These are phyloP conservation scores for Aureoboletus auriporus DNA, from an alignment of 768 basidiomycete species.

Conservation along the genomic window DNA sequence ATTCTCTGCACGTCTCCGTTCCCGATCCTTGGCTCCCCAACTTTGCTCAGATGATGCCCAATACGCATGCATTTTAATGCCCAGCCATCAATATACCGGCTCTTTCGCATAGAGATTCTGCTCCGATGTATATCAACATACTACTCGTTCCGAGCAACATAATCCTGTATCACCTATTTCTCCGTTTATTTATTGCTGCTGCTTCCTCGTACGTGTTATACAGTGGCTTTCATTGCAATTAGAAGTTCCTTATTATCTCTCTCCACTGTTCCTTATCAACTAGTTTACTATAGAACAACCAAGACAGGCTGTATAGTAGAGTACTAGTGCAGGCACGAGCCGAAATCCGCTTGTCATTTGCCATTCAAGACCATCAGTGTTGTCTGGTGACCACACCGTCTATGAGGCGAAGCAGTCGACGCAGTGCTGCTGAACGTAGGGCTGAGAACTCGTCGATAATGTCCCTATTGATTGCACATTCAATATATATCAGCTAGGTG, in stretches of 20 bases:
- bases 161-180: constrained; percentile 11
- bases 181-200: not conserved
- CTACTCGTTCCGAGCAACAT: not conserved
- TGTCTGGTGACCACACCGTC: too few species aligned
- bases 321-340: too few species aligned
- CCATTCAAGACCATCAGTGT: too few species aligned
- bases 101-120: not conserved
- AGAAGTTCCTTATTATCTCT: constrained; percentile 8
- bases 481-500: too few species aligned
- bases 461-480: too few species aligned
- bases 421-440: too few species aligned
- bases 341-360: too few species aligned
- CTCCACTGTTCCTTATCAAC: constrained; percentile 4
- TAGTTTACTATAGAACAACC: constrained; percentile 12
- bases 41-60: not conserved
- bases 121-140: constrained; percentile 13
- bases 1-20: constrained; percentile 4
- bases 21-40: constrained; percentile 19
- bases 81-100: not conserved
- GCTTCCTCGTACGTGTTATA: not conserved
- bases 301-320: not conserved
- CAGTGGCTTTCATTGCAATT: not conserved
- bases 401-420: too few species aligned
- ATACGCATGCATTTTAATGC: constrained; percentile 11
- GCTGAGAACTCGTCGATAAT: too few species aligned